Base-by-base conservation (phyloP, 2,329 filamentous ascomycete species). In the Alternaria triticina region DNA sequence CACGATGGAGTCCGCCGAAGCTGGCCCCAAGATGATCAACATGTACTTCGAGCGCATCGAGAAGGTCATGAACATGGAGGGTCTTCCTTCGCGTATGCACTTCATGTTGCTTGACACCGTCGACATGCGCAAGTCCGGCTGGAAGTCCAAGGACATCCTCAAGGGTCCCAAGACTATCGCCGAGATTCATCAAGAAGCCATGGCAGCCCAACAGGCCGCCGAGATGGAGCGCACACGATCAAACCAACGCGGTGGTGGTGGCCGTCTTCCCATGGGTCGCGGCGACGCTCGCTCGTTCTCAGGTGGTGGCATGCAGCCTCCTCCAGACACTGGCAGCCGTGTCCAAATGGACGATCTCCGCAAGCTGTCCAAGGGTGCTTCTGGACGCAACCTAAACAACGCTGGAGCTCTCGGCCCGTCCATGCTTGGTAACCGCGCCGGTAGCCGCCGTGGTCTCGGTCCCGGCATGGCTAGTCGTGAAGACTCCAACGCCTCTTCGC, bases 91-190 rank as follows among this genome's bases (percentile, higher is more conserved):
- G 82, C 91, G 96, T 85, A 86, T 97, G 71, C 90, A 88, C 78
- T 99, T 98, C 83, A 98, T 99, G 96, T 87, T 99, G 65, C 89
- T 98, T 89, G 96, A 99, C 78, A 88, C 97, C 59, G 80, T 97
- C 61, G 96, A 99, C 79, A 86, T 99, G 69, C 90, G 96, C 70
- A 88, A 82, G 77, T 84, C 85, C 56, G 86, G 87, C 78, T 99
- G 96, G 96, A 82, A 87, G 65, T 94, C 93, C 61, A 97, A 97
- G 86, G 93, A 97, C 78, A 83, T 85, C 57, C 91, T 94, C 83
- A 98, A 98, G 86, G 96, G 96, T 40, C 96, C 96, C 62, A 97
- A 97, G 89, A 99, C 96, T 9, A 91, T 99, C 57, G 89, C 94
- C 5, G 92, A 98, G 83, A 92, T 99, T 70, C 92, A 94, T 78